Evolutionary conservation across 2,329 filamentous ascomycete genomes (phyloP).

Genomic region (Fusarium albosuccineum): DNA sequence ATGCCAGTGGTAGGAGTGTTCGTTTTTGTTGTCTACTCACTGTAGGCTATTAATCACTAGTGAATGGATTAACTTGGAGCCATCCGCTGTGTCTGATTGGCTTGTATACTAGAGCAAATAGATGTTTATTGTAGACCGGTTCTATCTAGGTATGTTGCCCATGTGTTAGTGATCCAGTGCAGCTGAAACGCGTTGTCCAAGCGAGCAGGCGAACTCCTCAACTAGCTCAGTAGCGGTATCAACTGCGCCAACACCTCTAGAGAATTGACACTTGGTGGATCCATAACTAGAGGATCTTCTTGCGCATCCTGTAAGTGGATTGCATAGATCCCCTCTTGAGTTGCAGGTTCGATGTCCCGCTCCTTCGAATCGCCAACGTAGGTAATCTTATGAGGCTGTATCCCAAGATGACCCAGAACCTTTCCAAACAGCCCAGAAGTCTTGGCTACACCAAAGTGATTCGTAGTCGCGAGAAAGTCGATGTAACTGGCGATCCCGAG

Average conservation of each 20-base stretch:
- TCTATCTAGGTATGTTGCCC: no score
- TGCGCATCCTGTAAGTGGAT: constrained; percentile 44
- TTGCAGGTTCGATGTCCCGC: constrained; percentile 48
- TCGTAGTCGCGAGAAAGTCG: constrained; percentile 51
- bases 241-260: constrained; percentile 25
- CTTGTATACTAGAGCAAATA: background rate
- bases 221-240: background rate
- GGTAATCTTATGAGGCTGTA: constrained; percentile 43
- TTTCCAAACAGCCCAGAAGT: constrained; percentile 44
- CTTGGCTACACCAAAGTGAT: constrained; percentile 47
- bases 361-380: constrained; percentile 49
- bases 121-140: background rate
- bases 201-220: background rate
- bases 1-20: no score
- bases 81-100: background rate
- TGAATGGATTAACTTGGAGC: background rate
- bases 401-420: constrained; percentile 45
- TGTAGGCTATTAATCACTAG: background rate
- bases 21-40: no score
- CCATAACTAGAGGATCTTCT: constrained; percentile 8
- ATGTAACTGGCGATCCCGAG: constrained; percentile 43
- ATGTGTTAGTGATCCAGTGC: no score
- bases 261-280: constrained; percentile 30
- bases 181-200: background rate
- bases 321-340: constrained; percentile 44